Evolutionary conservation across 2,329 filamentous ascomycete species (phyloP).

Genomic region (Penicillium sp.): DNA sequence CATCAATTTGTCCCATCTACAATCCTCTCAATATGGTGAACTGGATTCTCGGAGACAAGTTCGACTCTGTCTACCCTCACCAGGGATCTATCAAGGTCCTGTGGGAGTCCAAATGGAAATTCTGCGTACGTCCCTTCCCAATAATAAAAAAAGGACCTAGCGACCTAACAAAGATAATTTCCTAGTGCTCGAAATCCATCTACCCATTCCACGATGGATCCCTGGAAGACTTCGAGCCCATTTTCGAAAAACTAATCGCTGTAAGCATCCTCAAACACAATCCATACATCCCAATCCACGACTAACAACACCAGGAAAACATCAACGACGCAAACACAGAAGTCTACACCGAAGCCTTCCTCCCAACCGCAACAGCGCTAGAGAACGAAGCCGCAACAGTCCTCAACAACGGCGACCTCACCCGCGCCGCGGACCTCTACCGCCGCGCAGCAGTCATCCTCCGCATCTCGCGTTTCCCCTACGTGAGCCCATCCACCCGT

Average conservation of each 20-base stretch:
- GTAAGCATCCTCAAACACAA: conserved; percentile 34
- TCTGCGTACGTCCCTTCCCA: conserved; percentile 51
- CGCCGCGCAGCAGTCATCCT: conserved; percentile 72
- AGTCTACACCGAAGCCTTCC: conserved; percentile 63
- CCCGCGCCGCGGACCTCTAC: conserved; percentile 61
- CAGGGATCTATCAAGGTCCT: conserved; percentile 61
- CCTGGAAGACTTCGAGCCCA: conserved; percentile 66
- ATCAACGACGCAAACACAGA: conserved; percentile 66
- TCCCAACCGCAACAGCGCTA: conserved; percentile 61
- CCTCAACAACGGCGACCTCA: conserved; percentile 49
- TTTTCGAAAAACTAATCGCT: conserved; percentile 64
- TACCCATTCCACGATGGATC: conserved; percentile 74
- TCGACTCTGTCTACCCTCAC: conserved; percentile 54
- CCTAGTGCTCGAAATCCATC: conserved; percentile 58
- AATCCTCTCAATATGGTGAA: conserved; percentile 19
- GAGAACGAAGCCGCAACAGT: conserved; percentile 54
- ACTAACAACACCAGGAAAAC: conserved; percentile 42
- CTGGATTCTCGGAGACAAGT: conserved; percentile 48
- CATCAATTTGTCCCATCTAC: not conserved
- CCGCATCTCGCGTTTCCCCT: conserved; percentile 70
- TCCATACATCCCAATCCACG: not conserved
- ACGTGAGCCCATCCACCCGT: conserved; percentile 29
- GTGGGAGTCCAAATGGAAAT: conserved; percentile 77
- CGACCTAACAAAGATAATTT: conserved; percentile 18
- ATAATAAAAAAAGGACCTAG: not conserved